A percentile compares a stretch with the other conserved stretches of the same genome.
Evolutionary conservation across 768 basidiomycete species (phyloP).

Genomic region (Terana coerulea): DNA sequence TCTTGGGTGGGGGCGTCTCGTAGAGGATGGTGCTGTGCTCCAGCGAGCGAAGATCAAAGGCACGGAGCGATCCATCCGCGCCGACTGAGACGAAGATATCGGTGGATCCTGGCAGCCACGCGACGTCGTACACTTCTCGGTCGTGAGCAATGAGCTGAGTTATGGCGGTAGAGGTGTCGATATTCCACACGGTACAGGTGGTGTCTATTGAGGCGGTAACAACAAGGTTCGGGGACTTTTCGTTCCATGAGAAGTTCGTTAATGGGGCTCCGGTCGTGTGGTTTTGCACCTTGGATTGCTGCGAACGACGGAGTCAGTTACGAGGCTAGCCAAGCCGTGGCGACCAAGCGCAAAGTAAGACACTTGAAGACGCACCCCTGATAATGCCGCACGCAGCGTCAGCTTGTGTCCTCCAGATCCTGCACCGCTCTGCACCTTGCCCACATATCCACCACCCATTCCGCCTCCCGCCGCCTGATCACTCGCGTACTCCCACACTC

Average conservation of each 20-base stretch:
- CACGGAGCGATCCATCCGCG: constrained; percentile 93
- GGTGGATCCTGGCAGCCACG: constrained; percentile 95
- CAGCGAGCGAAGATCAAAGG: constrained; percentile 92
- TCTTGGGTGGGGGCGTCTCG: constrained; percentile 83
- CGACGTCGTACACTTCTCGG: constrained; percentile 94
- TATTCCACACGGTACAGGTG: constrained; percentile 99
- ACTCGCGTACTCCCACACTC: constrained; percentile 85
- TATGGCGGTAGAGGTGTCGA: constrained; percentile 88
- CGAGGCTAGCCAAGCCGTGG: neutral
- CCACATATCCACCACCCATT: constrained; percentile 62
- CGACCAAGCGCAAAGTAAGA: neutral
- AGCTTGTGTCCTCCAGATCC: constrained; percentile 53
- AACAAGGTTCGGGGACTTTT: constrained; percentile 83
- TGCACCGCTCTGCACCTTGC: constrained; percentile 40
- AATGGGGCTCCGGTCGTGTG: constrained; percentile 83
- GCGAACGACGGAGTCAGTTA: constrained; percentile 5
- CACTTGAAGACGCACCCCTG: constrained; percentile 58
- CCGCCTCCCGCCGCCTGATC: constrained; percentile 45
- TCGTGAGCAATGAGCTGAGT: constrained; percentile 98
- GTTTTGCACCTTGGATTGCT: constrained; percentile 90
- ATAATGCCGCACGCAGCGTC: constrained; percentile 70
- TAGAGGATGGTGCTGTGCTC: constrained; percentile 99
- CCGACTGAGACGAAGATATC: constrained; percentile 99
- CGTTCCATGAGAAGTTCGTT: constrained; percentile 98
- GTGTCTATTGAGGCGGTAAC: constrained; percentile 99